phyloP scores from a whole-genome alignment of 2,329 filamentous ascomycete genomes.

The Neopestalotiopsis sp. region DNA sequence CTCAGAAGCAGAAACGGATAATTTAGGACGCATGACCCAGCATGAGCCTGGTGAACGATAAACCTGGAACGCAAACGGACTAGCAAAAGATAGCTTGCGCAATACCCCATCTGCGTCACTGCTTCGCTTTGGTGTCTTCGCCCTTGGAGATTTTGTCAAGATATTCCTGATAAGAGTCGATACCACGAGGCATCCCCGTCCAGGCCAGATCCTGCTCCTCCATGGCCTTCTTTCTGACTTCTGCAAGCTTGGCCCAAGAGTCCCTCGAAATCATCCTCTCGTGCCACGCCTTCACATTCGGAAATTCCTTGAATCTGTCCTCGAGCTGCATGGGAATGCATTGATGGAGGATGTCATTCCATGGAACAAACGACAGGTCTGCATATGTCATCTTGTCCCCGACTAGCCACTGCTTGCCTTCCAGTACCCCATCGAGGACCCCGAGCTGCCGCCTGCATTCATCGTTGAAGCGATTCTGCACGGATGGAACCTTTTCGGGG shows the following conservation, averaged over 20 bases:
- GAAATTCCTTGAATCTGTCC: conserved; percentile 23
- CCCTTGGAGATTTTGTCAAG: background rate
- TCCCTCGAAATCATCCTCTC: conserved; percentile 24
- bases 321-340: background rate
- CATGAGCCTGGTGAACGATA: too few relatives aligned
- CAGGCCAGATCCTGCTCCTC: conserved; percentile 22
- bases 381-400: conserved; percentile 28
- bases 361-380: conserved; percentile 26
- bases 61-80: background rate
- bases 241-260: conserved; percentile 24
- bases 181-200: background rate
- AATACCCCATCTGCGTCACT: too few relatives aligned
- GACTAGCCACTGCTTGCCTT: conserved; percentile 25
- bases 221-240: conserved; percentile 22
- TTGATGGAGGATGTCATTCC: conserved; percentile 12
- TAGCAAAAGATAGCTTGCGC: background rate
- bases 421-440: conserved; percentile 23
- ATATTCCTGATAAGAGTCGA: background rate
- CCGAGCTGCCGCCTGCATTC: conserved; percentile 19
- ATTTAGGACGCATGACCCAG: too few relatives aligned
- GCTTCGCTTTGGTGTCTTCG: background rate
- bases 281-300: conserved; percentile 25
- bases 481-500: conserved; percentile 34
- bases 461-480: conserved; percentile 29
- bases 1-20: too few relatives aligned